phyloP scores from a whole-genome alignment of 1,284 basidiomycete genomes.

The Cystobasidiaceae sp. region DNA sequence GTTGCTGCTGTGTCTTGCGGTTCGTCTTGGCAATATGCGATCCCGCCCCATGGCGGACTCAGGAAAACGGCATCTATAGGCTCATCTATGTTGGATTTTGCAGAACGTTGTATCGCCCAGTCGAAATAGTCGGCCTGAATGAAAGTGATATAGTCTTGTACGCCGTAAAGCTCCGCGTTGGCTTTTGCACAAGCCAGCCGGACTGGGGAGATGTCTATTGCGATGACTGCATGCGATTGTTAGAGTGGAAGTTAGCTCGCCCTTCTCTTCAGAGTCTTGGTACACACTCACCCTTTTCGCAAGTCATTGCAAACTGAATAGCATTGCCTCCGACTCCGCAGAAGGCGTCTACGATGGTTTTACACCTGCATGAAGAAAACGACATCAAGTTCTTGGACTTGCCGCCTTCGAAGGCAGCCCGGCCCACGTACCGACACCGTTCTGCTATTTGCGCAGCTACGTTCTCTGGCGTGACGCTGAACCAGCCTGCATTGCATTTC shows the following conservation, averaged over 20 bases:
- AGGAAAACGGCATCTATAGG: constrained; percentile 82
- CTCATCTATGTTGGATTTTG: constrained; percentile 44
- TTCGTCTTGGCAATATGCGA: constrained; percentile 53
- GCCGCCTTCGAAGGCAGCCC: constrained; percentile 18
- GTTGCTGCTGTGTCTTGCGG: constrained; percentile 16
- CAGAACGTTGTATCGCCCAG: constrained; percentile 60
- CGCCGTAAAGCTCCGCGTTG: constrained; percentile 88
- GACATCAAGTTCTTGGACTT: neutral
- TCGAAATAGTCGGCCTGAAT: constrained; percentile 78
- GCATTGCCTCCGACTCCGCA: constrained; percentile 97
- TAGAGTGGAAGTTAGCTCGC: neutral
- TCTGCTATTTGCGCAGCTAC: constrained; percentile 89
- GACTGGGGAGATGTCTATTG: constrained; percentile 77
- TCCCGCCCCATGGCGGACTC: constrained; percentile 85
- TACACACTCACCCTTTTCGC: constrained; percentile 55
- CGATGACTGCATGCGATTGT: constrained; percentile 64
- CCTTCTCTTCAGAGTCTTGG: neutral
- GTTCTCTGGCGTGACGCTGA: constrained; percentile 87
- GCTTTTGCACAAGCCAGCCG: constrained; percentile 81
- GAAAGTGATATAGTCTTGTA: constrained; percentile 89
- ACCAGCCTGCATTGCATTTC: constrained; percentile 72
- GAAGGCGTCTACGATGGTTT: constrained; percentile 75
- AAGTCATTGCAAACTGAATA: constrained; percentile 93
- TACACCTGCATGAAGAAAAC: neutral
- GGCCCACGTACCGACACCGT: constrained; percentile 69